phyloP scores from a whole-genome alignment of 2,329 filamentous ascomycete genomes.

The Fusarium gaditjirri region DNA sequence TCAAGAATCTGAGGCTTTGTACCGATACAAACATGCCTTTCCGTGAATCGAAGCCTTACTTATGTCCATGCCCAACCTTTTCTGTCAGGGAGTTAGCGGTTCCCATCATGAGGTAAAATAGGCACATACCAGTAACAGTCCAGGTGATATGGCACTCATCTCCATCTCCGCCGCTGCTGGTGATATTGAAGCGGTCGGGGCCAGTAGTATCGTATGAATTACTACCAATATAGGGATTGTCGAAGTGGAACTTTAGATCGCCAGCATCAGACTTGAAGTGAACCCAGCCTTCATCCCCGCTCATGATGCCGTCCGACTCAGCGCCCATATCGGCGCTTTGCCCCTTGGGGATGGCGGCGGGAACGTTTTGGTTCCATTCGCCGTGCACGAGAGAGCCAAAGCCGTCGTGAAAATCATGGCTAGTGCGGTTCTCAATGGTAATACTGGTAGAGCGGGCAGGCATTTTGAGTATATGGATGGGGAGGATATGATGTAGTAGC shows the following conservation, averaged over 20 bases:
- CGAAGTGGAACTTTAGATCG: background rate
- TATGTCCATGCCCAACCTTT: background rate
- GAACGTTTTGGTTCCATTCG: background rate
- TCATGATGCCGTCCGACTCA: background rate
- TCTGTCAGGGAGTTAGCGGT: background rate
- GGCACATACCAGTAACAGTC: background rate
- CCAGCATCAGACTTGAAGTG: fast-evolving
- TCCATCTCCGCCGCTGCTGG: background rate
- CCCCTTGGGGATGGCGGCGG: background rate
- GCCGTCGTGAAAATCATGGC: background rate
- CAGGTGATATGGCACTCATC: background rate
- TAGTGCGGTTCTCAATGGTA: background rate
- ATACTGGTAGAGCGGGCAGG: background rate
- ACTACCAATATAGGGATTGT: background rate
- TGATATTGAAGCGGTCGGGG: background rate
- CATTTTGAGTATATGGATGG: background rate
- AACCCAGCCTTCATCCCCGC: background rate
- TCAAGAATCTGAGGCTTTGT: background rate
- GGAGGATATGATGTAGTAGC: background rate
- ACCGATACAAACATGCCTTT: fast-evolving
- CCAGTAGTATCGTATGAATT: background rate
- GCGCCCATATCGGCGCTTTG: background rate
- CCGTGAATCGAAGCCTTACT: background rate
- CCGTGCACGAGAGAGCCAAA: fast-evolving
- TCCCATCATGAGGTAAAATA: fast-evolving